Evolutionary conservation across 441 rosid species (phyloP).

Genomic region (Brassica balearica): DNA sequence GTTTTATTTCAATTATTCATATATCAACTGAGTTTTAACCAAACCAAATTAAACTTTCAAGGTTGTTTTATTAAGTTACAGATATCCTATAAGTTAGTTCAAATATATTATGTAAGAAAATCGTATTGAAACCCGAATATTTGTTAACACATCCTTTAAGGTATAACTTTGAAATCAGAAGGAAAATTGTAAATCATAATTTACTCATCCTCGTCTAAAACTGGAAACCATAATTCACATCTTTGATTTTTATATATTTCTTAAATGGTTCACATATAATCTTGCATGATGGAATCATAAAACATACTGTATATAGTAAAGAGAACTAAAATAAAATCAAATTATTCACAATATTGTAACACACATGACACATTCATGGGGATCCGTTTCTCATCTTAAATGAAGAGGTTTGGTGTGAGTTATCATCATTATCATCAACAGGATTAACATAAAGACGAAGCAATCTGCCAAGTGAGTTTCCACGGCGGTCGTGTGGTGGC

Average conservation of each 20-base stretch:
- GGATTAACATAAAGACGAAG: slow-evolving; percentile 41
- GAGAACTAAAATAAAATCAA: neutral
- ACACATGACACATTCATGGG: neutral
- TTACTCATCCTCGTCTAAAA: neutral
- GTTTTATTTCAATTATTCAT: neutral
- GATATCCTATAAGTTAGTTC: neutral
- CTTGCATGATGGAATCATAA: slow-evolving; percentile 20
- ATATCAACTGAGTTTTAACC: neutral
- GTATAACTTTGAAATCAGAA: neutral
- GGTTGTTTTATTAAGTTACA: neutral
- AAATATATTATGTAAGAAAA: neutral
- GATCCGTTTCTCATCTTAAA: slow-evolving; percentile 16
- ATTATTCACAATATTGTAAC: slow-evolving; percentile 25
- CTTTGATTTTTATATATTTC: neutral
- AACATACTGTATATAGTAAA: neutral
- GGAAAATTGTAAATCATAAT: neutral
- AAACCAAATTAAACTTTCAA: neutral
- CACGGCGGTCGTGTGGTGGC: slow-evolving; percentile 42
- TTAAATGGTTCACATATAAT: slow-evolving; percentile 4
- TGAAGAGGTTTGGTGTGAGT: slow-evolving; percentile 24
- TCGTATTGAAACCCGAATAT: neutral
- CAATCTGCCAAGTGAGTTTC: slow-evolving; percentile 40
- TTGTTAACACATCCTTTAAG: neutral
- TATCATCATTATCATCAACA: slow-evolving; percentile 10
- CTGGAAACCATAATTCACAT: neutral